Conservation (phyloP, 208 protist genomes). For the Acanthamoeba culbertsoni region DNA sequence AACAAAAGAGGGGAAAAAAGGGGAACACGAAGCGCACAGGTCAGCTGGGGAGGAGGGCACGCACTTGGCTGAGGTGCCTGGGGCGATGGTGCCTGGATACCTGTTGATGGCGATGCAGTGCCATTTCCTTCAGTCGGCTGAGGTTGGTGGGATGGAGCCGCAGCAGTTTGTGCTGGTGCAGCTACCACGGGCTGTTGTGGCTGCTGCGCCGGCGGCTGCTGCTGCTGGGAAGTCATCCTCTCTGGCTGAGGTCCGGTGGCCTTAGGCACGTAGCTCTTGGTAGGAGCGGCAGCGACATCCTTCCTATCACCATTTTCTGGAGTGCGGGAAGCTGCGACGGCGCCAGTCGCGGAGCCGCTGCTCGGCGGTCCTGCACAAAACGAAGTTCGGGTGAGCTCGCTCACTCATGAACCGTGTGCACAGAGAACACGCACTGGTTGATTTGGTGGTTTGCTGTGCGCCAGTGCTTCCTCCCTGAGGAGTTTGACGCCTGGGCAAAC, state of each 20-base stretch:
- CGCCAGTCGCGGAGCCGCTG: background rate
- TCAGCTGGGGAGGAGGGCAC: background rate
- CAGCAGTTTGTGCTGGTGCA: background rate
- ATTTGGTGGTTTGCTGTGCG: background rate
- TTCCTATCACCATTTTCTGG: background rate
- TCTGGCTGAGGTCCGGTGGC: too few species aligned
- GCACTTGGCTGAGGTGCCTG: background rate
- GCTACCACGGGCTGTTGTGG: too few species aligned
- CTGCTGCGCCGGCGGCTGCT: too few species aligned
- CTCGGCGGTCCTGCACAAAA: background rate
- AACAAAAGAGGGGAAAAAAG: background rate
- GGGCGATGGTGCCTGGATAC: background rate
- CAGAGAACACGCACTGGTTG: background rate
- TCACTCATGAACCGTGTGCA: background rate
- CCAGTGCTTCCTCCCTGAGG: background rate
- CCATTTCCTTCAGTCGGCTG: background rate
- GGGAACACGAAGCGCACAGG: background rate
- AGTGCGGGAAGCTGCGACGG: background rate
- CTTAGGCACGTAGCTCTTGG: conserved; percentile 22
- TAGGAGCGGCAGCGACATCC: background rate
- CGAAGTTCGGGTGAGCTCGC: background rate
- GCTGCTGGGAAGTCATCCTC: too few species aligned
- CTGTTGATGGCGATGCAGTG: background rate
- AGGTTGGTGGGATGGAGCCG: background rate
- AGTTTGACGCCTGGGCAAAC: background rate